Base-by-base conservation (phyloP, 1,139 yeast genomes). In the Suhomyces wounanorum region DNA sequence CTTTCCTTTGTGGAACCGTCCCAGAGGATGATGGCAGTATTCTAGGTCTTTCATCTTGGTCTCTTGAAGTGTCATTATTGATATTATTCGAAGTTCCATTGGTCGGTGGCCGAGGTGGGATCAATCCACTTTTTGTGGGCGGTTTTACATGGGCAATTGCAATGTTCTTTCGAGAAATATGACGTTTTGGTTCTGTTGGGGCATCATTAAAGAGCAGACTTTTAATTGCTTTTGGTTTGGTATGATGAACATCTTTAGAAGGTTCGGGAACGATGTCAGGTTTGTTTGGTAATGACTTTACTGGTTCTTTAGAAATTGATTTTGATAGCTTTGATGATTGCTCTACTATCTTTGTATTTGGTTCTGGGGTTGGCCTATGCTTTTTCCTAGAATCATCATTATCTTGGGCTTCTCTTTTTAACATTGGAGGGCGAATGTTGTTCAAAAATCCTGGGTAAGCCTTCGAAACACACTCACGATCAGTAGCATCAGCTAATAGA, bases 401-500 rank as follows among this genome's bases (percentile, higher is more conserved):
- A 3, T 46, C 43, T 9, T 17, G 9, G 30, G 35, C 37, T 35
- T 11, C 40, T 8, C 30, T 16, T 37, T 45, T 46, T 30, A 46
- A 37, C 3, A 28, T 18, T 8, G 51, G 44, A 13, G 36, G 43
- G 7, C 43, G 39, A 11, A 46, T 30, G 1, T 44, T 28, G 8
- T 42, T 41, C 36, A 76, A 64, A 51, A 77, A 77, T 8, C 80
- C 79, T 1, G 78, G 75, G 28, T 56, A 60, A 0, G 79, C 81
- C 33, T 63, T 54, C 1, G 66, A 55, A 2, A 76, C 61, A 45
- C 64, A 60, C 8, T 65, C 58, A 58, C 96, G 73, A 0, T 67
- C 61, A 42, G 70, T 69, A 0, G 96, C 96, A 72, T 90, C 85
- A 0, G 68, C 64, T 21, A 89, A 75, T 47, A 91, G 71, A 53